A percentile compares a stretch with the other conserved stretches of the same genome.
phyloP scores from a whole-genome alignment of 331 rosid genomes.

The Arachis monticola region DNA sequence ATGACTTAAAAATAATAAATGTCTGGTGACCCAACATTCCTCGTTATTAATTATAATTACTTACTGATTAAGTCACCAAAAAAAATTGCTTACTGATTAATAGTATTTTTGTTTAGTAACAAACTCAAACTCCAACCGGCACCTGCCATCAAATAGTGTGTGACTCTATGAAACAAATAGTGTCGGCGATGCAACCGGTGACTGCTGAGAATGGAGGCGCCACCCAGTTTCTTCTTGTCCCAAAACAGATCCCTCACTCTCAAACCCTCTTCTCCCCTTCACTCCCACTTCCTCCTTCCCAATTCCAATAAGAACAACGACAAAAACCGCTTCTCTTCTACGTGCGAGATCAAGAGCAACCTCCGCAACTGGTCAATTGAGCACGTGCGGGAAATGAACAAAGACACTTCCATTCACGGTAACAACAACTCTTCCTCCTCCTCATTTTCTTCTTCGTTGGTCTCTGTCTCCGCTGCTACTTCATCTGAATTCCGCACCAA shows the following conservation, averaged over 20 bases:
- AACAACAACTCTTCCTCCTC: slow-evolving; percentile 41
- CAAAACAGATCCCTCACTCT: slow-evolving; percentile 32
- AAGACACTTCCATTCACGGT: slow-evolving; percentile 39
- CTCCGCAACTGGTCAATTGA: slow-evolving; percentile 55
- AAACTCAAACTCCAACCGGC: slow-evolving; percentile 1
- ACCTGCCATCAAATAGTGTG: neutral
- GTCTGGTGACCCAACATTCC: too few species aligned
- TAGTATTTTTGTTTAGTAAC: neutral
- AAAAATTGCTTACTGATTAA: too few species aligned
- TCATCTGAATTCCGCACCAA: slow-evolving; percentile 47
- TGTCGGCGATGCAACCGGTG: neutral
- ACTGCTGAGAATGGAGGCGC: slow-evolving; percentile 49
- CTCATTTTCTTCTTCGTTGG: slow-evolving; percentile 34
- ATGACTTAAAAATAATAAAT: too few species aligned
- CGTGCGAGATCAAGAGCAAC: slow-evolving; percentile 57
- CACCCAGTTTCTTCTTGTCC: slow-evolving; percentile 26
- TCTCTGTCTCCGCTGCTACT: slow-evolving; percentile 56
- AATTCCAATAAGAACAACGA: neutral
- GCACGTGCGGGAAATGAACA: slow-evolving; percentile 39
- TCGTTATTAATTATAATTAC: too few species aligned
- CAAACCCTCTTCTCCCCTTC: neutral
- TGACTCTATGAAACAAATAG: too few species aligned
- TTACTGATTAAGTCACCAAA: too few species aligned
- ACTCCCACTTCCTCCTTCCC: neutral
- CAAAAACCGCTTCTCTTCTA: slow-evolving; percentile 1